Evolutionary conservation across 176 grass and related monocot genomes (phyloP).

Genomic region (bread wheat (Triticum aestivum)): DNA sequence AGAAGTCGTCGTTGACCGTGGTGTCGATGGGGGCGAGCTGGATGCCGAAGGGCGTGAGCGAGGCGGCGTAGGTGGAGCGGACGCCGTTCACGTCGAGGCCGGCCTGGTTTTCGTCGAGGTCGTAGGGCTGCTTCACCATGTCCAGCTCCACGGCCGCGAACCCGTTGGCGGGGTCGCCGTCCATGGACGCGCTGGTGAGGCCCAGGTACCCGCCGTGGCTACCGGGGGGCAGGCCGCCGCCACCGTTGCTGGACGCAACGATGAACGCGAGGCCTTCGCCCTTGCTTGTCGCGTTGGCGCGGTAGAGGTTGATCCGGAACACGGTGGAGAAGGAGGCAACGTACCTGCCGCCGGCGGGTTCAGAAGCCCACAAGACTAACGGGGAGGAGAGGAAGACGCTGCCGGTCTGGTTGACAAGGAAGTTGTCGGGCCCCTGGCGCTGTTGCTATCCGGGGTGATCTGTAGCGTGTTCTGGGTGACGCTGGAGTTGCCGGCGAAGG

Average conservation of each 20-base stretch:
- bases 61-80: too few relatives aligned
- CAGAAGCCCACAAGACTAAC: slow-evolving; percentile 46
- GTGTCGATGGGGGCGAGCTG: slow-evolving; percentile 37
- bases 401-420: slow-evolving; percentile 54
- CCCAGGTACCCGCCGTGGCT: too few relatives aligned
- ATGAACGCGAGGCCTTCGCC: slow-evolving; percentile 81
- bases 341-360: neutral
- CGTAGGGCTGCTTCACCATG: too few relatives aligned
- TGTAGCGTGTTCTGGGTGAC: slow-evolving; percentile 51
- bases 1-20: slow-evolving; percentile 5
- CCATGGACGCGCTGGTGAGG: too few relatives aligned
- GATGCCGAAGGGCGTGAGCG: slow-evolving; percentile 15
- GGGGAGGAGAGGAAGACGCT: slow-evolving; percentile 36
- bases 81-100: too few relatives aligned
- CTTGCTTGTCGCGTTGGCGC: neutral
- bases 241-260: slow-evolving; percentile 30
- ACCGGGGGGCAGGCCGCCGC: neutral
- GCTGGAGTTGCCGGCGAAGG: slow-evolving; percentile 9
- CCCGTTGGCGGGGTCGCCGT: too few relatives aligned
- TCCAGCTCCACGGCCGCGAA: too few relatives aligned
- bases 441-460: slow-evolving; percentile 69
- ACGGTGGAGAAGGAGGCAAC: slow-evolving; percentile 51
- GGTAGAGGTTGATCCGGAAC: slow-evolving; percentile 63
- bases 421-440: neutral
- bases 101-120: too few relatives aligned